These are phyloP conservation scores for Fraxinus cuspidata DNA, from an alignment of 257 asterid species.

Conservation along the genomic window DNA sequence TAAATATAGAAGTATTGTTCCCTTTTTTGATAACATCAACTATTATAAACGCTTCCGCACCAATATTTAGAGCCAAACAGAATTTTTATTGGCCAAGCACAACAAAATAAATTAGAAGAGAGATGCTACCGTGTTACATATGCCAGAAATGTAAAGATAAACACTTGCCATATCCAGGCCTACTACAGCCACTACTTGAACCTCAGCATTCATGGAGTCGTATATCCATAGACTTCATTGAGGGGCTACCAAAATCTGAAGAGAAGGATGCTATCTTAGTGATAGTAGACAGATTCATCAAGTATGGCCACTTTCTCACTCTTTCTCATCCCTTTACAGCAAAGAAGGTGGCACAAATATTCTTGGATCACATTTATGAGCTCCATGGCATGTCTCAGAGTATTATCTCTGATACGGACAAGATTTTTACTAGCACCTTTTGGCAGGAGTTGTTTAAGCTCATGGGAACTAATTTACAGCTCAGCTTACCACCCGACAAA, in stretches of 20 bases:
- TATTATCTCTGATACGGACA: constrained; percentile 1
- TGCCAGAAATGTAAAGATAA: neutral
- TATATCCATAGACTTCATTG: neutral
- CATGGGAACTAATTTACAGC: neutral
- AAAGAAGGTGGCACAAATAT: neutral
- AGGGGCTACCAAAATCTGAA: neutral
- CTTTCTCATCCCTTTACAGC: neutral
- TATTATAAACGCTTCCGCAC: no score
- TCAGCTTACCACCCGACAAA: constrained; percentile 2
- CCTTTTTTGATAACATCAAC: no score
- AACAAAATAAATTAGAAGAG: neutral
- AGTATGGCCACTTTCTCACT: neutral
- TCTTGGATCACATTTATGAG: neutral
- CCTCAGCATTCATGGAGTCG: neutral
- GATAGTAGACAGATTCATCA: neutral
- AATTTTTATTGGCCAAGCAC: neutral
- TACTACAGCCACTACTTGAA: neutral
- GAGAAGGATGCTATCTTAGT: neutral
- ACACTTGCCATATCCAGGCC: neutral
- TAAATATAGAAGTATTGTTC: no score
- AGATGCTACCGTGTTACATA: neutral
- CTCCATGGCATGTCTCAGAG: neutral
- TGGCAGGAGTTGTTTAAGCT: neutral
- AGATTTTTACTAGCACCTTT: neutral
- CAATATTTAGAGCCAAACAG: neutral